Conservation (phyloP, 805 yeast genomes). For the Candida fluviatilis region DNA sequence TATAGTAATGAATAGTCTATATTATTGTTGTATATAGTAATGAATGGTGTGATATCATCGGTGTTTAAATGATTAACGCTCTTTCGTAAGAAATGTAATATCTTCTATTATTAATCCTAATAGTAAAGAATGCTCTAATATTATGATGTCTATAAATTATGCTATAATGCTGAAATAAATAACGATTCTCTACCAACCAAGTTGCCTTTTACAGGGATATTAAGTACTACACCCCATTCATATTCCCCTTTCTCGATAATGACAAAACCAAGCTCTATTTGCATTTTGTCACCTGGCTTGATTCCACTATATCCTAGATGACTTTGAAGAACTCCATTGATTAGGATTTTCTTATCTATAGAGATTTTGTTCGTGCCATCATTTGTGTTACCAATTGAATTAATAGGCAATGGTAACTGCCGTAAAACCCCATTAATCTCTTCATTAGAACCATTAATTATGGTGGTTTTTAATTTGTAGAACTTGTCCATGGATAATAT, state of each 20-base stretch:
- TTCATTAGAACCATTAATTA: constrained; percentile 44
- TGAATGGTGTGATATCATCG: no score
- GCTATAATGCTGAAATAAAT: constrained; percentile 17
- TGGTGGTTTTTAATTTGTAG: constrained; percentile 45
- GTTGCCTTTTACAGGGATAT: constrained; percentile 16
- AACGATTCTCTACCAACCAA: constrained; percentile 28
- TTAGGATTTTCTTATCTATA: constrained; percentile 55
- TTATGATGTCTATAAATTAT: background rate
- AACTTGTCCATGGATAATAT: constrained; percentile 43
- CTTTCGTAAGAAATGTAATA: no score
- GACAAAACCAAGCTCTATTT: constrained; percentile 51
- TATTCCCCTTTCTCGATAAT: constrained; percentile 75
- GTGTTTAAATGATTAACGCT: no score
- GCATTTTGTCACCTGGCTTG: constrained; percentile 37
- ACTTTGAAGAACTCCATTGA: constrained; percentile 69
- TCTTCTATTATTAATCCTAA: no score
- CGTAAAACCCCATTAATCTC: constrained; percentile 54
- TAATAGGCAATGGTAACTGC: constrained; percentile 46
- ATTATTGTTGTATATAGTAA: no score
- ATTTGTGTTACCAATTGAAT: constrained; percentile 3
- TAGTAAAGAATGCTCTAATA: no score
- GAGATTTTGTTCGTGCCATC: constrained; percentile 17
- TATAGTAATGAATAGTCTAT: no score
- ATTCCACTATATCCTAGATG: constrained; percentile 39
- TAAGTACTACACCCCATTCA: constrained; percentile 62